phyloP scores from a whole-genome alignment of 345 rosid genomes.

The Iberis pinnata region DNA sequence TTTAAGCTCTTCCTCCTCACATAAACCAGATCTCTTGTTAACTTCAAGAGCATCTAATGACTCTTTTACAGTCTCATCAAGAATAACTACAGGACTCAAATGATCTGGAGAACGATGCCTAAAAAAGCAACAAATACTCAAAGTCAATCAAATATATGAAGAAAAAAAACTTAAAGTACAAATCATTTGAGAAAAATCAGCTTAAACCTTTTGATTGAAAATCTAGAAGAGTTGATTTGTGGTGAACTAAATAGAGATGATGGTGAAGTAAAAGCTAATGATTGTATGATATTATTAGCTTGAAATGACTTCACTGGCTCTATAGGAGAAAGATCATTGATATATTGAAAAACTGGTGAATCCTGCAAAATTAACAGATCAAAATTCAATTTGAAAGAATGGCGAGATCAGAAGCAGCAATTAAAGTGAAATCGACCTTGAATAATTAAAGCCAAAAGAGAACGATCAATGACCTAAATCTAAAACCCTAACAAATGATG shows the following conservation, averaged over 20 bases:
- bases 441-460: not conserved
- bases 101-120: slow-evolving; percentile 37
- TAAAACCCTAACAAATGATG: not conserved
- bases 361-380: slow-evolving; percentile 37
- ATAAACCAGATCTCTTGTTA: slow-evolving; percentile 16
- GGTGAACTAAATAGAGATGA: slow-evolving; percentile 45
- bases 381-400: too few species aligned
- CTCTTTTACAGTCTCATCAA: slow-evolving; percentile 23
- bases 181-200: too few species aligned
- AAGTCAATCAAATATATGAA: not conserved
- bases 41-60: slow-evolving; percentile 21
- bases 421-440: not conserved
- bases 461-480: not conserved
- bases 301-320: slow-evolving; percentile 36
- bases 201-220: slow-evolving; percentile 39
- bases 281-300: slow-evolving; percentile 29
- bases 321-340: slow-evolving; percentile 54
- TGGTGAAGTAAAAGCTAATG: slow-evolving; percentile 44
- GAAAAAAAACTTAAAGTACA: not conserved
- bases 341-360: slow-evolving; percentile 66
- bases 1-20: slow-evolving; percentile 16
- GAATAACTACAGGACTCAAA: slow-evolving; percentile 25
- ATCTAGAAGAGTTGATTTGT: slow-evolving; percentile 35
- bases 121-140: not conserved
- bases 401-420: too few species aligned